Evolutionary conservation across 164 flowering plant genomes (phyloP).

Genomic region (Vitis amurensis): DNA sequence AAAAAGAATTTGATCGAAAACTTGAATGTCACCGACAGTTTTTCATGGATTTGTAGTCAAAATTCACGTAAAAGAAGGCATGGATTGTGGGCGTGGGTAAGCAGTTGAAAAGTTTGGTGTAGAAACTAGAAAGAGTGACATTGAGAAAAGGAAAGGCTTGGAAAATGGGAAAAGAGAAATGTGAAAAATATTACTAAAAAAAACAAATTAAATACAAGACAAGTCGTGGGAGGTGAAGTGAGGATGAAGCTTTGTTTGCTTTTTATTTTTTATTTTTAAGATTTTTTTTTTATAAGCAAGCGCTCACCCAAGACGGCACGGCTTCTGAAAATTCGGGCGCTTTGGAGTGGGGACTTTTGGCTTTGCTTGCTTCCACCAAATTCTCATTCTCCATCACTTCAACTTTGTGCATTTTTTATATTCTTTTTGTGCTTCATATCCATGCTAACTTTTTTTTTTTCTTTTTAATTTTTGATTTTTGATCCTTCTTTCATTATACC

Average conservation of each 20-base stretch:
- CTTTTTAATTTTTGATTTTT: too few relatives aligned
- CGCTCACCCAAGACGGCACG: slow-evolving; percentile 78
- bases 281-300: neutral
- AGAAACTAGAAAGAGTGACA: too few relatives aligned
- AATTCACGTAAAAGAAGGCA: neutral
- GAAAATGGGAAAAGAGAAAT: slow-evolving; percentile 15
- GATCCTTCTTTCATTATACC: too few relatives aligned
- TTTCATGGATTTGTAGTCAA: neutral
- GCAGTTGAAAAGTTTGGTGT: neutral
- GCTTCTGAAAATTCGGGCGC: slow-evolving; percentile 46
- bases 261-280: neutral
- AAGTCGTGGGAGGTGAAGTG: slow-evolving; percentile 29
- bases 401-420: too few relatives aligned
- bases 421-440: too few relatives aligned
- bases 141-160: slow-evolving; percentile 9
- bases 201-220: neutral
- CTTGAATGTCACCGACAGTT: neutral
- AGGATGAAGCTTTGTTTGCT: slow-evolving; percentile 37
- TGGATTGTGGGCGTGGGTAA: neutral
- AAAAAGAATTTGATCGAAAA: neutral
- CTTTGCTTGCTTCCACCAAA: neutral
- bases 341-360: slow-evolving; percentile 16
- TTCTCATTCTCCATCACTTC: too few relatives aligned
- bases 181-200: neutral
- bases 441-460: too few relatives aligned